phyloP scores from a whole-genome alignment of 352 stramenopile genomes.

The Pythium dissimile region DNA sequence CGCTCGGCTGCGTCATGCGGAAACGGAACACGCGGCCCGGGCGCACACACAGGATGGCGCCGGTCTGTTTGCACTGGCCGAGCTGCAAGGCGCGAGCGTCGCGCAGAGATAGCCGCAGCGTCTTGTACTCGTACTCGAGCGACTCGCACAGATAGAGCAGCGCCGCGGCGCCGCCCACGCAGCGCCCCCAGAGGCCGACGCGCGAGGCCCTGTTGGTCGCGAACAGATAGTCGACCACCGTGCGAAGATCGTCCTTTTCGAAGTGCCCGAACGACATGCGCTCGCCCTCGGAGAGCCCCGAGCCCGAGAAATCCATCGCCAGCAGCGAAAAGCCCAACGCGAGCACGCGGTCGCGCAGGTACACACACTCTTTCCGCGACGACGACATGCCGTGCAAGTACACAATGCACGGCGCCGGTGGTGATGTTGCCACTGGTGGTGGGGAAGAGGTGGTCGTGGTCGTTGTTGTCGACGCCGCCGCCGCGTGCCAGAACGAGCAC shows the following conservation, averaged over 20 bases:
- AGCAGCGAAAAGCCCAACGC: conserved; percentile 65
- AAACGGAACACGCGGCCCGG: conserved; percentile 43
- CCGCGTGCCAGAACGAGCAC: conserved; percentile 68
- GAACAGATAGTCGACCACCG: conserved; percentile 63
- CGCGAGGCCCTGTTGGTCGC: conserved; percentile 45
- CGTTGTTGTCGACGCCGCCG: not conserved
- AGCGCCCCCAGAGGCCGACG: conserved; percentile 64
- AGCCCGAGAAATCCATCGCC: conserved; percentile 67
- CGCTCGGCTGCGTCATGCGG: conserved; percentile 53
- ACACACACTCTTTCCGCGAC: conserved; percentile 72
- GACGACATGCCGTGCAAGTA: conserved; percentile 82
- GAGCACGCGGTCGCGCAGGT: conserved; percentile 53
- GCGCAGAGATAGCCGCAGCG: conserved; percentile 31
- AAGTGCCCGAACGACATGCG: conserved; percentile 68
- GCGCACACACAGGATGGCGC: conserved; percentile 47
- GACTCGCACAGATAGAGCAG: conserved; percentile 51
- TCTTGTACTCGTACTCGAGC: conserved; percentile 46
- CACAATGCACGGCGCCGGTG: conserved; percentile 47
- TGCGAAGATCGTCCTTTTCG: conserved; percentile 60
- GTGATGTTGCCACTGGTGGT: too few relatives aligned
- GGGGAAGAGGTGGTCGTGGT: not conserved
- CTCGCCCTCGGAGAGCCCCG: conserved; percentile 59
- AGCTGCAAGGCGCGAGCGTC: conserved; percentile 41
- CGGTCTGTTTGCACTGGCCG: conserved; percentile 36
- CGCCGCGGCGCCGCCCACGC: conserved; percentile 52